phyloP scores from a whole-genome alignment of 768 basidiomycete genomes.

The Lentinula boryana region DNA sequence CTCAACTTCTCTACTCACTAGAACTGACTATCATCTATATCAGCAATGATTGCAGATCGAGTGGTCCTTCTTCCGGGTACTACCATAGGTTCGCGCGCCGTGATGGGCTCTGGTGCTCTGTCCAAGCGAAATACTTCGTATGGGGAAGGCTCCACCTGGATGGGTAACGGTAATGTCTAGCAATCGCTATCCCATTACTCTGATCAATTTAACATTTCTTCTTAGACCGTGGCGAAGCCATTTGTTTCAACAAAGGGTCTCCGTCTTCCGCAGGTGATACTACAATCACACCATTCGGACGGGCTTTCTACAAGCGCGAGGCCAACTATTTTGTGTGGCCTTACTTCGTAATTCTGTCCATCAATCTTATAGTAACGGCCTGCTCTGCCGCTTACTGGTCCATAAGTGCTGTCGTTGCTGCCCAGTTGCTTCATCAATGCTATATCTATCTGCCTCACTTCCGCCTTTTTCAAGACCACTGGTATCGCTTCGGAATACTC shows the following conservation, averaged over 20 bases:
- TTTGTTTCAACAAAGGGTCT: conserved; percentile 25
- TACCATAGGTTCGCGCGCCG: conserved; percentile 30
- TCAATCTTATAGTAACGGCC: conserved; percentile 25
- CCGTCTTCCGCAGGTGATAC: conserved; percentile 20
- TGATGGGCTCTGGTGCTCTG: conserved; percentile 44
- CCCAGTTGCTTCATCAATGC: conserved; percentile 21
- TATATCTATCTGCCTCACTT: conserved; percentile 23
- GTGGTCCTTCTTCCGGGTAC: conserved; percentile 39
- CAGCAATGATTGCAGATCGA: conserved; percentile 46
- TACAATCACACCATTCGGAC: conserved; percentile 22
- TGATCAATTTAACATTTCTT: background rate
- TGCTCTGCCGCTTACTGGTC: conserved; percentile 22
- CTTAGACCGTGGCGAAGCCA: conserved; percentile 32
- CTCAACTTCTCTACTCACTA: background rate
- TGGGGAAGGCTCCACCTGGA: conserved; percentile 39
- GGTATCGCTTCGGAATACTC: conserved; percentile 33
- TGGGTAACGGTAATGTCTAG: conserved; percentile 32
- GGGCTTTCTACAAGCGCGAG: conserved; percentile 22
- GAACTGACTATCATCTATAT: background rate
- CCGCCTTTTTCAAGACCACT: conserved; percentile 26
- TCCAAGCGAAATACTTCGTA: conserved; percentile 35
- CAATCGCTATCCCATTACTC: background rate
- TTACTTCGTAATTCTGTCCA: conserved; percentile 18
- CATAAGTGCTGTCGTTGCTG: conserved; percentile 19
- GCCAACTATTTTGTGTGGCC: conserved; percentile 23